These are phyloP conservation scores for Candida methanosorbosa DNA, from an alignment of 805 yeast species.

Conservation along the genomic window DNA sequence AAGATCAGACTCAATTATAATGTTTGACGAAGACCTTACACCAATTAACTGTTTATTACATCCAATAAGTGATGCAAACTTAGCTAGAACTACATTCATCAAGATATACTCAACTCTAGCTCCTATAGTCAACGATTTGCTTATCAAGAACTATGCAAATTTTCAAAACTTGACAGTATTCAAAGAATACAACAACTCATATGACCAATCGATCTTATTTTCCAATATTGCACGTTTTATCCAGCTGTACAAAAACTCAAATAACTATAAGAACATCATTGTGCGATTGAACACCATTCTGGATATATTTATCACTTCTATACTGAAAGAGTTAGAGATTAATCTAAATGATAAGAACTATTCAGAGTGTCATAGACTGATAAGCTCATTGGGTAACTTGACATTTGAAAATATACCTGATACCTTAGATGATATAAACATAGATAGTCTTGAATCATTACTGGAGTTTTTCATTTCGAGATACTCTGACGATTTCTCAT, in stretches of 20 bases:
- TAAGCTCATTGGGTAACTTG: slow-evolving; percentile 17
- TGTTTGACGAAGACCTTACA: slow-evolving; percentile 11
- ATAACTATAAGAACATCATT: slow-evolving; percentile 17
- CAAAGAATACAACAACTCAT: slow-evolving; percentile 21
- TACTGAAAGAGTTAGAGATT: slow-evolving; percentile 57
- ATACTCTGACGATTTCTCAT: slow-evolving; percentile 20
- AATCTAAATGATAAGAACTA: slow-evolving; percentile 42
- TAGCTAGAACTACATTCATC: slow-evolving; percentile 18
- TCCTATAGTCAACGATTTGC: slow-evolving; percentile 21
- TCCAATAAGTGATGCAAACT: slow-evolving; percentile 14
- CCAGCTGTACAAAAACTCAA: slow-evolving; percentile 11
- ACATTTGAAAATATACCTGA: slow-evolving; percentile 7
- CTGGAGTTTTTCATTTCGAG: slow-evolving; percentile 24
- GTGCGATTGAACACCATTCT: slow-evolving; percentile 41
- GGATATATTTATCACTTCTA: slow-evolving; percentile 66
- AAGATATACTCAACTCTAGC: slow-evolving; percentile 17
- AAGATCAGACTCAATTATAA: slow-evolving; percentile 3
- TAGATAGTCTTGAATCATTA: slow-evolving; percentile 24
- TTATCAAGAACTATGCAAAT: slow-evolving; percentile 24
- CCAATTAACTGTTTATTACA: slow-evolving; percentile 18
- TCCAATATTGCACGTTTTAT: slow-evolving; percentile 20
- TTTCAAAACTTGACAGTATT: slow-evolving; percentile 22
- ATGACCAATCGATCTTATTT: slow-evolving; percentile 22
- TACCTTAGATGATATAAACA: slow-evolving; percentile 23
- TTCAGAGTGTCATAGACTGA: slow-evolving; percentile 22